phyloP scores from a whole-genome alignment of 139 green algal species.

The Volvox reticuliferus region DNA sequence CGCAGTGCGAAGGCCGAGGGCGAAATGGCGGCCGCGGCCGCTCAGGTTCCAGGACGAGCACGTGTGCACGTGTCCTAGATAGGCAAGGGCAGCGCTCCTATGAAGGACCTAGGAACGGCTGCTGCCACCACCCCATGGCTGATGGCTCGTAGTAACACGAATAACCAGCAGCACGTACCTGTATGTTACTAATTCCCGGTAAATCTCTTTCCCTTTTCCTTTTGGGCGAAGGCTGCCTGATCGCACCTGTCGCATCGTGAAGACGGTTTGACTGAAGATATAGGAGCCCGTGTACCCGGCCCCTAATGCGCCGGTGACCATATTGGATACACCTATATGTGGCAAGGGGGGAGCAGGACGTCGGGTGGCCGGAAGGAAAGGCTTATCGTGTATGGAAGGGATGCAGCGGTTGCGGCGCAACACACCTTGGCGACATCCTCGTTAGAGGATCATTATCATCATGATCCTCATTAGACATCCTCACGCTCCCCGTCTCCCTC shows the following conservation, averaged over 20 bases:
- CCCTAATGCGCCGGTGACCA: constrained; percentile 70
- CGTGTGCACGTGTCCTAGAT: too few relatives aligned
- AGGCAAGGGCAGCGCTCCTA: too few relatives aligned
- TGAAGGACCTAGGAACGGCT: too few relatives aligned
- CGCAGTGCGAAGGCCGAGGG: neutral
- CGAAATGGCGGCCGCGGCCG: too few relatives aligned
- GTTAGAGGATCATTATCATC: too few relatives aligned
- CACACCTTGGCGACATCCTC: neutral
- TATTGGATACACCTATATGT: constrained; percentile 73
- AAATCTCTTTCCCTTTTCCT: too few relatives aligned
- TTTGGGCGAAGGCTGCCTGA: too few relatives aligned
- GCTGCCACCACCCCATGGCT: too few relatives aligned
- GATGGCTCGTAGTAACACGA: too few relatives aligned
- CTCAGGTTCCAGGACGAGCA: too few relatives aligned
- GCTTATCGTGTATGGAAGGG: neutral
- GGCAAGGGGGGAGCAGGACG: neutral
- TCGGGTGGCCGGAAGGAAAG: neutral
- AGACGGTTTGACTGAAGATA: constrained; percentile 85
- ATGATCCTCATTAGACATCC: neutral
- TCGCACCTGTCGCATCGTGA: constrained; percentile 62
- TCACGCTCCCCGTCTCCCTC: neutral
- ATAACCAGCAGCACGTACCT: too few relatives aligned
- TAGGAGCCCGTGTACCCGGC: constrained; percentile 85
- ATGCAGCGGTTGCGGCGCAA: neutral
- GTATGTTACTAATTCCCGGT: too few relatives aligned